Evolutionary conservation across 1,284 basidiomycete species (phyloP).

Genomic region (Sporisorium graminicola): DNA sequence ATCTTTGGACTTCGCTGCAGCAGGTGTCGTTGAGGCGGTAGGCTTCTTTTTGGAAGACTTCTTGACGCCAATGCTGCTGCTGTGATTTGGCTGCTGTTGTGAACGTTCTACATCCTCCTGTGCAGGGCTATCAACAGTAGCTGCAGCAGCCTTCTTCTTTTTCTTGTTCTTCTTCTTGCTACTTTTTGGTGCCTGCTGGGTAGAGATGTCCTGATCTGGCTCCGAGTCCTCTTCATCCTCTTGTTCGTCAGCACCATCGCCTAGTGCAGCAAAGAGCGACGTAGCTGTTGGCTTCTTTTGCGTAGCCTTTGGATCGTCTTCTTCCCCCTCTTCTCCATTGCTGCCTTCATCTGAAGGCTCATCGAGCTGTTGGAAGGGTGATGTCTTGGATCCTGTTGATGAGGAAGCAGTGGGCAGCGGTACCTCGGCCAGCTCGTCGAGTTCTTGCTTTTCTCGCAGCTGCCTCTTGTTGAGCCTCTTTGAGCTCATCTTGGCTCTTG

Average conservation of each 20-base stretch:
- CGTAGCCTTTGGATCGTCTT: not conserved
- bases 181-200: conserved; percentile 18
- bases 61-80: conserved; percentile 9
- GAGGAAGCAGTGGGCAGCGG: conserved; percentile 21
- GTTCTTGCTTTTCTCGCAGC: conserved; percentile 63
- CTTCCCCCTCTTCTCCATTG: conserved; percentile 13
- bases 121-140: not conserved
- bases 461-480: conserved; percentile 65
- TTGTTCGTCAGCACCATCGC: conserved; percentile 28
- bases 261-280: conserved; percentile 55
- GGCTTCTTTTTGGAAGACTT: conserved; percentile 36
- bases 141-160: conserved; percentile 61
- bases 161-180: conserved; percentile 60
- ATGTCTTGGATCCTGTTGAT: conserved; percentile 9
- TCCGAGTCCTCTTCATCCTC: conserved; percentile 35
- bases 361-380: conserved; percentile 25
- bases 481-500: conserved; percentile 36
- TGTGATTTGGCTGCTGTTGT: conserved; percentile 23
- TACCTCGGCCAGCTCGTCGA: conserved; percentile 50
- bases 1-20: conserved; percentile 22
- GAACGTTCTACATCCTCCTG: not conserved
- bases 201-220: conserved; percentile 37
- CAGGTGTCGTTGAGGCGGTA: conserved; percentile 2
- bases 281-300: conserved; percentile 14
- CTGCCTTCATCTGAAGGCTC: conserved; percentile 10